These are phyloP conservation scores for Citrus trifoliata DNA, from an alignment of 345 rosid species.

Conservation along the genomic window DNA sequence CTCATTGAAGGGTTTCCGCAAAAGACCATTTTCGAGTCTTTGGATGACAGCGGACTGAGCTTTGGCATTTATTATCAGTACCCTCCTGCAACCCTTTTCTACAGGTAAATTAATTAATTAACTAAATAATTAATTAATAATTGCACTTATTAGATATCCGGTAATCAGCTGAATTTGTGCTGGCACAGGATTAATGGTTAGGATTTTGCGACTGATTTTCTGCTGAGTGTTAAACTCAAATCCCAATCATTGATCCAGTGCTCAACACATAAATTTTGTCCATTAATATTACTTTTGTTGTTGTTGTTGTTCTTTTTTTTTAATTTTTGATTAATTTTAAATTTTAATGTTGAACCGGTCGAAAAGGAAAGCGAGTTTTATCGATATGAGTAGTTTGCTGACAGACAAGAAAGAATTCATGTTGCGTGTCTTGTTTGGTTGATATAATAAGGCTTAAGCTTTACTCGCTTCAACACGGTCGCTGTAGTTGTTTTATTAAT, in stretches of 20 bases:
- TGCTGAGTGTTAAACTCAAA: no score
- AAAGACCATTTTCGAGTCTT: slow-evolving; percentile 57
- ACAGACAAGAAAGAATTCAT: not conserved
- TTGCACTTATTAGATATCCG: no score
- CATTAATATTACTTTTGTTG: no score
- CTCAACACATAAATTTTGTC: no score
- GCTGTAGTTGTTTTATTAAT: no score
- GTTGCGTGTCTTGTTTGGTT: not conserved
- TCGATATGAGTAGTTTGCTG: not conserved
- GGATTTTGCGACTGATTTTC: no score
- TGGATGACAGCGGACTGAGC: slow-evolving; percentile 47
- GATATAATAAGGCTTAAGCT: not conserved
- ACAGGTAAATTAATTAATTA: slow-evolving; percentile 31
- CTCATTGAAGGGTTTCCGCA: slow-evolving; percentile 57
- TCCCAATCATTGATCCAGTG: no score
- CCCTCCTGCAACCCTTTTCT: slow-evolving; percentile 55
- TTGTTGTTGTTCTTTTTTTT: no score
- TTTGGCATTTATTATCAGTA: slow-evolving; percentile 57
- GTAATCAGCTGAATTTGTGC: no score
- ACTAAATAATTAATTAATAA: no score
- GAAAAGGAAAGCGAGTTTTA: not conserved
- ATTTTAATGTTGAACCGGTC: not conserved
- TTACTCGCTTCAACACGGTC: not conserved
- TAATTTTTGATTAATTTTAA: no score
- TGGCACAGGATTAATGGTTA: no score